Percentiles rank a stretch among this genome's conserved stretches.
Conservation (phyloP, 139 green algal species). For the Ostreobium quekettii region DNA sequence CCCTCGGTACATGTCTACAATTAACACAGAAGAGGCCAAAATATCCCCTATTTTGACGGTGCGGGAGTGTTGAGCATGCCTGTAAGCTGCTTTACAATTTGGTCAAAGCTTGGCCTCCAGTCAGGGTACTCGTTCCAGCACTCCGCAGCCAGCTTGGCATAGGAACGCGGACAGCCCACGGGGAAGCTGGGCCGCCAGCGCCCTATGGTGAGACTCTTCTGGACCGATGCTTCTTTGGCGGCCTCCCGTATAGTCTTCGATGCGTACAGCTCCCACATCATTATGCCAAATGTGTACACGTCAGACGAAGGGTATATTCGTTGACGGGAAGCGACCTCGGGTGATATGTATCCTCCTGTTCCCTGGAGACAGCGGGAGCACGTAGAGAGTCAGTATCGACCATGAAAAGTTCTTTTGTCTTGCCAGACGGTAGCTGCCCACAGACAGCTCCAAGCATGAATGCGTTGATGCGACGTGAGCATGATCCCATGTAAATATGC, state of each 20-base stretch:
- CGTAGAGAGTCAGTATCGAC: neutral
- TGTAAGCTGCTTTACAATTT: slow-evolving; percentile 5
- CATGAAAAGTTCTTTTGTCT: too few relatives aligned
- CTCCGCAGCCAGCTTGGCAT: neutral
- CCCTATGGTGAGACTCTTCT: slow-evolving; percentile 5
- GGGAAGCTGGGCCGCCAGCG: slow-evolving; percentile 1
- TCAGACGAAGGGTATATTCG: slow-evolving; percentile 6
- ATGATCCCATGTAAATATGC: too few relatives aligned
- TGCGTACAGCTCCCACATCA: slow-evolving; percentile 12
- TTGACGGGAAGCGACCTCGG: neutral
- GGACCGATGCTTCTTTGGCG: slow-evolving; percentile 7
- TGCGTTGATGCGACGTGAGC: too few relatives aligned
- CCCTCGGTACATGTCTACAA: too few relatives aligned
- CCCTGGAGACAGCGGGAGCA: neutral
- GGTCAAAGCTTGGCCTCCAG: slow-evolving; percentile 8
- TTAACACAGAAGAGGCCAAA: too few relatives aligned
- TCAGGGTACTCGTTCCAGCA: slow-evolving; percentile 18
- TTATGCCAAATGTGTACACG: slow-evolving; percentile 10
- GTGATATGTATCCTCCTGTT: slow-evolving; percentile 12
- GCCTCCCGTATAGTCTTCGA: slow-evolving; percentile 6
- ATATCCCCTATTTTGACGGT: too few relatives aligned
- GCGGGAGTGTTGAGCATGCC: slow-evolving; percentile 11
- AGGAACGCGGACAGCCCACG: slow-evolving; percentile 6
- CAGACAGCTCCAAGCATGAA: too few relatives aligned
- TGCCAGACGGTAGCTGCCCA: too few relatives aligned